Conservation (phyloP, 2,329 filamentous ascomycete species). For the Lachnellula cervina region DNA sequence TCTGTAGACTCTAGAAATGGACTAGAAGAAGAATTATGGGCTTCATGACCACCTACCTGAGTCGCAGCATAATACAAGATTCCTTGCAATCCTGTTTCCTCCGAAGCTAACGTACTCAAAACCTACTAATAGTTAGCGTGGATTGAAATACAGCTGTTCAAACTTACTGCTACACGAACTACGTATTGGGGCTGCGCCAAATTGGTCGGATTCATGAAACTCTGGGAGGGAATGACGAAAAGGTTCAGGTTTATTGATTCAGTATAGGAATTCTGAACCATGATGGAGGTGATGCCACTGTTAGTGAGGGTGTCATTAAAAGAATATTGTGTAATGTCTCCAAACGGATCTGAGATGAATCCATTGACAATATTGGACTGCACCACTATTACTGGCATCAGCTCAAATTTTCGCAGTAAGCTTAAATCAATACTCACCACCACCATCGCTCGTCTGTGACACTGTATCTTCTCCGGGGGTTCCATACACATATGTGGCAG, state of each 20-base stretch:
- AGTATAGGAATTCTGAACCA: conserved; percentile 6
- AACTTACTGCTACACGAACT: conserved; percentile 13
- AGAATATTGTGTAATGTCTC: conserved; percentile 10
- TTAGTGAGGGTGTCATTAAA: conserved; percentile 11
- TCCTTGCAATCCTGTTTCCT: neutral
- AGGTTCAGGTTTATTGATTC: conserved; percentile 15
- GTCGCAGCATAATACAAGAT: neutral
- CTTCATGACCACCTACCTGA: neutral
- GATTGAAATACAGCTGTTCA: neutral
- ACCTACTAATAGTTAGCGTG: neutral
- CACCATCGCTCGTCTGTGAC: conserved; percentile 1
- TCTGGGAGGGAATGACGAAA: conserved; percentile 15
- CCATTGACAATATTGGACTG: neutral
- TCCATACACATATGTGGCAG: conserved; percentile 12
- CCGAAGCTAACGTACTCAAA: neutral
- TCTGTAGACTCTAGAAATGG: too few relatives aligned
- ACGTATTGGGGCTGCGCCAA: neutral
- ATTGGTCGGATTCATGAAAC: neutral
- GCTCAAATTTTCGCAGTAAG: neutral
- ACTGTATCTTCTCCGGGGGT: conserved; percentile 9
- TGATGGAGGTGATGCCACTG: conserved; percentile 8
- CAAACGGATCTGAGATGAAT: conserved; percentile 1
- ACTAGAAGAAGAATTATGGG: too few relatives aligned
- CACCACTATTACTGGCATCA: neutral
- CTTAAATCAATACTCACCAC: neutral